Conservation (phyloP, 2,329 filamentous ascomycete genomes). For the Trichoderma brevicompactum region DNA sequence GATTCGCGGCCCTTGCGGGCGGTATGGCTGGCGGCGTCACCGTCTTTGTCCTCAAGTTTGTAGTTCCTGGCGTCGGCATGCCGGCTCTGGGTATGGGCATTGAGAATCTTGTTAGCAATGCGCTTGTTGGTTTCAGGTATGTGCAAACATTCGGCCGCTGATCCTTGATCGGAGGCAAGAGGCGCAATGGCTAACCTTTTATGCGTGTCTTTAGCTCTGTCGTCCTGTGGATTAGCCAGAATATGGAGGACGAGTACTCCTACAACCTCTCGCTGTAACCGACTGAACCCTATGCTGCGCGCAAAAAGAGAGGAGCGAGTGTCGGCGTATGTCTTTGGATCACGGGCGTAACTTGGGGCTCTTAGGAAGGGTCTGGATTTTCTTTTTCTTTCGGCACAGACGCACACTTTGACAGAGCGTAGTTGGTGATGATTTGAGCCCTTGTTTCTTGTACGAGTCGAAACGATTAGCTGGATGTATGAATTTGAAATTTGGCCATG, state of each 20-base stretch:
- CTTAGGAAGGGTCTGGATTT: constrained; percentile 15
- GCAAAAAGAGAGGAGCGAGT: constrained; percentile 13
- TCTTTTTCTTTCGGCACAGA: constrained; percentile 11
- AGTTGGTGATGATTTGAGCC: constrained; percentile 19
- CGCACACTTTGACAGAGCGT: constrained; percentile 1
- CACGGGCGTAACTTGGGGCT: constrained; percentile 26
- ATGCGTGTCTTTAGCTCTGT: constrained; percentile 52
- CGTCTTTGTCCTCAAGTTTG: constrained; percentile 68
- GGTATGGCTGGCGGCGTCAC: constrained; percentile 73
- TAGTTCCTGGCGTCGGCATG: constrained; percentile 61
- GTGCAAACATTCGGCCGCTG: constrained; percentile 34
- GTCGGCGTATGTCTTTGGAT: constrained; percentile 28
- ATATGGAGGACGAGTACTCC: constrained; percentile 73
- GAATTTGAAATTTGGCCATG: constrained; percentile 7
- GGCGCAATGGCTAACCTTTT: background rate
- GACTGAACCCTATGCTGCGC: constrained; percentile 7
- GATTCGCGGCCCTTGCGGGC: constrained; percentile 67
- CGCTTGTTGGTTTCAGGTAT: constrained; percentile 63
- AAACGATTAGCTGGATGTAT: constrained; percentile 12
- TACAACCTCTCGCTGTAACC: constrained; percentile 66
- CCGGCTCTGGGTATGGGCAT: constrained; percentile 67
- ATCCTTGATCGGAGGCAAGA: background rate
- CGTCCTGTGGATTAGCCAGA: constrained; percentile 70
- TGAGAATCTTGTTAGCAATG: constrained; percentile 69
- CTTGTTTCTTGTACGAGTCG: constrained; percentile 11